Percentiles rank a stretch among this genome's conserved stretches.
Evolutionary conservation across 2,329 filamentous ascomycete genomes (phyloP).

Genomic region (Colletotrichum melonis): DNA sequence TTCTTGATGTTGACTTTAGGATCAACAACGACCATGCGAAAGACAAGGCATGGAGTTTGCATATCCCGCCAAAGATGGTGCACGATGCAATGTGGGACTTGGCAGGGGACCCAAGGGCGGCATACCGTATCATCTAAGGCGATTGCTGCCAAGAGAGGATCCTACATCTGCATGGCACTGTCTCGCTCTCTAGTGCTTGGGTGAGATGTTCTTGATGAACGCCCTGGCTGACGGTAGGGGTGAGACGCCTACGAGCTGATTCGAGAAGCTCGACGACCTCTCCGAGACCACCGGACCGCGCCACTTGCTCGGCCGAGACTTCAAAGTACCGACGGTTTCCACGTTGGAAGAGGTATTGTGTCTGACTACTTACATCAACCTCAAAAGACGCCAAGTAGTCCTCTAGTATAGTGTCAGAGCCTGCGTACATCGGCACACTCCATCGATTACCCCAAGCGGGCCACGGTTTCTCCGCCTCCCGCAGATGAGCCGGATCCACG

Average conservation of each 20-base stretch:
- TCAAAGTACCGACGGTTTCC: neutral
- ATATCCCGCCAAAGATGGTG: neutral
- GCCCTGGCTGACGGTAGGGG: neutral
- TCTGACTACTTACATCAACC: neutral
- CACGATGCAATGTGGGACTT: neutral
- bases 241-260: neutral
- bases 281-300: neutral
- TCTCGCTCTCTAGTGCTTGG: neutral
- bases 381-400: neutral
- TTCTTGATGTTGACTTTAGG: neutral
- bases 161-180: neutral
- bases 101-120: neutral
- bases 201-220: neutral
- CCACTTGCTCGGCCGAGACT: conserved; percentile 4
- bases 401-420: neutral
- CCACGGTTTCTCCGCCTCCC: conserved; percentile 3
- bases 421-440: neutral
- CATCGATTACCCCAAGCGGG: neutral
- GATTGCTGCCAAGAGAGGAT: conserved; percentile 14
- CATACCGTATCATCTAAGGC: neutral
- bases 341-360: neutral
- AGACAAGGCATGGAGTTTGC: neutral
- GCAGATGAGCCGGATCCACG: conserved; percentile 10
- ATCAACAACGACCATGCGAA: neutral
- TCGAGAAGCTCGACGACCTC: conserved; percentile 14